Conservation (phyloP, 345 rosid genomes). For the Clarkia xantiana region DNA sequence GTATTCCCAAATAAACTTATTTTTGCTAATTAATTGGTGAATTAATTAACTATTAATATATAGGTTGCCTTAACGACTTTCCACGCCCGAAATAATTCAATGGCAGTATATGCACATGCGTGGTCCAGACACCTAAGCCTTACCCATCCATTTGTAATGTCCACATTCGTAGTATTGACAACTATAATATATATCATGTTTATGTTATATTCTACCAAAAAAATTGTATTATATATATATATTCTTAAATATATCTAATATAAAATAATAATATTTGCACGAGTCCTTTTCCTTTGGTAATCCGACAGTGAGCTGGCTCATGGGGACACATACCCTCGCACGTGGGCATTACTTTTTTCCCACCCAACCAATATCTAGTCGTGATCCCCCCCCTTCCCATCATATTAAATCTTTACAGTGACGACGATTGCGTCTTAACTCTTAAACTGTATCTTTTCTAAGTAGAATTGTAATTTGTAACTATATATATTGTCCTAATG, state of each 20-base stretch:
- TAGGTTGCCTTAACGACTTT: neutral
- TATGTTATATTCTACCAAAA: no score
- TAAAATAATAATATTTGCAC: no score
- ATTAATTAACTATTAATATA: neutral
- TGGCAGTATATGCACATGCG: neutral
- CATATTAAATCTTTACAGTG: no score
- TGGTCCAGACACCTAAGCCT: constrained; percentile 1
- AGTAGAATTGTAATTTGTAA: no score
- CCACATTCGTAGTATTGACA: constrained; percentile 3
- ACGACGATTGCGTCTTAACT: no score
- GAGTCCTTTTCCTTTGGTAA: neutral
- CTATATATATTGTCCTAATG: no score
- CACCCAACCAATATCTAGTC: neutral
- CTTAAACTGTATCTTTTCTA: no score
- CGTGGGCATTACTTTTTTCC: neutral
- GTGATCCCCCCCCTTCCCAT: no score
- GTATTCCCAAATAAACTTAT: no score
- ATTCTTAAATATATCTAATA: no score
- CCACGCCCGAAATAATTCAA: neutral
- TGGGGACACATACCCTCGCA: neutral
- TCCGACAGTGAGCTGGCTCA: neutral
- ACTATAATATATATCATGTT: no score
- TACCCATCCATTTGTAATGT: neutral
- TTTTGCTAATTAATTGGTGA: neutral
- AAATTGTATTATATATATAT: no score